These are phyloP conservation scores for Wallemia ichthyophaga DNA, from an alignment of 1,284 basidiomycete species.

Conservation along the genomic window DNA sequence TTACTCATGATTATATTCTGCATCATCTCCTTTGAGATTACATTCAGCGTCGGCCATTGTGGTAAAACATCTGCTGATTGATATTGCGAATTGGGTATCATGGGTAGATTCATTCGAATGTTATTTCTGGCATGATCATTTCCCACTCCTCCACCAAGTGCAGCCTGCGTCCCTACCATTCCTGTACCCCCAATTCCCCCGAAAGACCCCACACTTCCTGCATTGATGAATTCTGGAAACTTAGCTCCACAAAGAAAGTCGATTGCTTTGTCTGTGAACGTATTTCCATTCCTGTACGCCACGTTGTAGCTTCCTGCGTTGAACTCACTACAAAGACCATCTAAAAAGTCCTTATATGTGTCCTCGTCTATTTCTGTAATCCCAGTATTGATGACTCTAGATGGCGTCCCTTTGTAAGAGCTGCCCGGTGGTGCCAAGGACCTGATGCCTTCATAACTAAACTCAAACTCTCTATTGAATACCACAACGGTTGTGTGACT, in stretches of 20 bases:
- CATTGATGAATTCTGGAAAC: background rate
- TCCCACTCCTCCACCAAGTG: too few relatives aligned
- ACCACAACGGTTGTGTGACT: slow-evolving; percentile 9
- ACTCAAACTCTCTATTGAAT: slow-evolving; percentile 10
- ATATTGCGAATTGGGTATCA: background rate
- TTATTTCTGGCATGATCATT: too few relatives aligned
- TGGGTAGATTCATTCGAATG: too few relatives aligned
- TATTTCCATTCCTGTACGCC: background rate
- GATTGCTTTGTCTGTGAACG: background rate
- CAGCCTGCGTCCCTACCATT: too few relatives aligned
- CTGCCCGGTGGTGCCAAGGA: background rate
- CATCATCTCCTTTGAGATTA: background rate
- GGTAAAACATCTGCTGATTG: background rate
- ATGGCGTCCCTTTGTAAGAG: background rate
- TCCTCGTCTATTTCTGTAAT: background rate
- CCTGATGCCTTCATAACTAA: background rate
- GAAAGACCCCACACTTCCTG: background rate
- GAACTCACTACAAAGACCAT: background rate
- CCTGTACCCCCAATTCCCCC: too few relatives aligned
- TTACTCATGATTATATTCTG: background rate
- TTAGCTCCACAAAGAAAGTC: background rate
- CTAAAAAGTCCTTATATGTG: background rate
- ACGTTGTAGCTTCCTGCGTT: background rate
- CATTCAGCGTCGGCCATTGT: background rate
- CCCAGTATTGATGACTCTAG: background rate